Conservation (phyloP, 768 basidiomycete species). For the Auricularia sp. region DNA sequence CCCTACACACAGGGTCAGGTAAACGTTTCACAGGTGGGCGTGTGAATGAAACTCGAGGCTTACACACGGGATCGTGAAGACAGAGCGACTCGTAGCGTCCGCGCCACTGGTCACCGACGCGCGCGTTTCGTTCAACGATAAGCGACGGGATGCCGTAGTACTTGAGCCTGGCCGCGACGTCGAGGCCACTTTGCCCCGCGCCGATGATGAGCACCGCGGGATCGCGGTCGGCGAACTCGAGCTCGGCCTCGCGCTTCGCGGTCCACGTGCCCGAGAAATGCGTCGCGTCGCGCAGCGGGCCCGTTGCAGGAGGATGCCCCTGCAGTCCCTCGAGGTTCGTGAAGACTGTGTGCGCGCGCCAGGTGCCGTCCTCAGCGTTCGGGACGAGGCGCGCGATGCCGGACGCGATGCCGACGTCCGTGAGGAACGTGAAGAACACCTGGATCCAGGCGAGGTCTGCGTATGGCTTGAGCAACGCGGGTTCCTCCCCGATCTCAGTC, state of each 20-base stretch:
- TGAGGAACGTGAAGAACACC: constrained; percentile 44
- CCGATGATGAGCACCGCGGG: constrained; percentile 53
- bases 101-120: constrained; percentile 59
- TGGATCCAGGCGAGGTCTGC: constrained; percentile 47
- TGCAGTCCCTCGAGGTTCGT: constrained; percentile 51
- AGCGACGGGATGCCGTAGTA: constrained; percentile 43
- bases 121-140: constrained; percentile 50
- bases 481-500: constrained; percentile 7
- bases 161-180: constrained; percentile 54
- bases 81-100: constrained; percentile 56
- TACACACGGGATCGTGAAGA: constrained; percentile 58
- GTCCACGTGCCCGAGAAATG: constrained; percentile 50
- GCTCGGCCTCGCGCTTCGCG: constrained; percentile 30
- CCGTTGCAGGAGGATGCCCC: constrained; percentile 38
- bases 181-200: constrained; percentile 56
- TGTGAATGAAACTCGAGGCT: constrained; percentile 17
- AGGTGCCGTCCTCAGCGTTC: constrained; percentile 25
- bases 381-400: constrained; percentile 50
- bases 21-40: too few relatives aligned
- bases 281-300: constrained; percentile 30
- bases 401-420: constrained; percentile 34
- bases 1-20: constrained; percentile 21
- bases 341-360: constrained; percentile 52
- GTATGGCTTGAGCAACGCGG: constrained; percentile 12
- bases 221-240: constrained; percentile 37